phyloP scores from a whole-genome alignment of 1,139 yeast species.

The Neolecta irregularis region DNA sequence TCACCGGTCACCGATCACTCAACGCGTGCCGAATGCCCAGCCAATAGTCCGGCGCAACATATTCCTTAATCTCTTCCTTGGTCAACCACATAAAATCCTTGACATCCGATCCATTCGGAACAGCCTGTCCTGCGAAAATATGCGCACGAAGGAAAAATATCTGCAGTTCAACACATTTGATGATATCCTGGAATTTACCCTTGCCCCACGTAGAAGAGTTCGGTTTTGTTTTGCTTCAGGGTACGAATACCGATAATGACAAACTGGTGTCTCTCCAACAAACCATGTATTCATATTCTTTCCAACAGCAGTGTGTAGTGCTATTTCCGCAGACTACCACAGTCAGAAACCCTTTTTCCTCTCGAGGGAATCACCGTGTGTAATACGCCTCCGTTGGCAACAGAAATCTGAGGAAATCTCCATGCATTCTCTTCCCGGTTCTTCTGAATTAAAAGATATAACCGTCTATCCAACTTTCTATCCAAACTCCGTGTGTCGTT shows the following conservation, averaged over 20 bases:
- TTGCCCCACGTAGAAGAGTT: constrained; percentile 4
- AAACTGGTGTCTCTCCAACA: constrained; percentile 79
- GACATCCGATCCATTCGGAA: constrained; percentile 26
- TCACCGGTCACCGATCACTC: constrained; percentile 2
- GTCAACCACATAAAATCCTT: constrained; percentile 65
- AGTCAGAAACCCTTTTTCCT: not conserved
- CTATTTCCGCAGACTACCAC: constrained; percentile 46
- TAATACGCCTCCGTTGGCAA: constrained; percentile 35
- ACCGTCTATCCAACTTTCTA: constrained; percentile 62
- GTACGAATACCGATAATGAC: constrained; percentile 1
- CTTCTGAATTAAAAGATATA: constrained; percentile 51
- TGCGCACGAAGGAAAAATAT: constrained; percentile 76
- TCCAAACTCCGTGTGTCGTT: constrained; percentile 56
- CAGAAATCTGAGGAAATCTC: constrained; percentile 46
- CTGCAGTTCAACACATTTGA: constrained; percentile 19
- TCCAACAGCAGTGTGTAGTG: constrained; percentile 60
- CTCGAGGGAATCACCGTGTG: constrained; percentile 29
- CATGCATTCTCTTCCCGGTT: constrained; percentile 32
- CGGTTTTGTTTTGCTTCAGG: constrained; percentile 1
- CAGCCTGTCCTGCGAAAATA: constrained; percentile 73
- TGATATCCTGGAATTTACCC: constrained; percentile 3
- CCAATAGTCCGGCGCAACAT: constrained; percentile 37
- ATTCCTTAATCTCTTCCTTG: constrained; percentile 54
- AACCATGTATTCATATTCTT: constrained; percentile 67
- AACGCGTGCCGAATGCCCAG: constrained; percentile 5